Evolutionary conservation across 805 yeast species (phyloP).

Genomic region (Myxozyma neotropica): DNA sequence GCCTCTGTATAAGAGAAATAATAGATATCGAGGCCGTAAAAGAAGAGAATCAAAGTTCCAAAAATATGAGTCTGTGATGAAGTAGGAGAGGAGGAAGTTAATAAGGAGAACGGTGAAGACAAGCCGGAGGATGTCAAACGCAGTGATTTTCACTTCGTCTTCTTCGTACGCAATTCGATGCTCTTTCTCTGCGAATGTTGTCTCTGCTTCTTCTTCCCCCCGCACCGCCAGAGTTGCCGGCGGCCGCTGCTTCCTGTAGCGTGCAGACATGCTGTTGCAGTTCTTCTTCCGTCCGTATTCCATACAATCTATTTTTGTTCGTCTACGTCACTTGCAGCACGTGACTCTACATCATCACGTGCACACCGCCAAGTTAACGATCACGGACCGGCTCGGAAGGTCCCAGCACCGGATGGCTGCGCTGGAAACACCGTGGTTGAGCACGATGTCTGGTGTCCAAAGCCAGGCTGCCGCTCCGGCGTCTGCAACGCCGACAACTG

Average conservation of each 20-base stretch:
- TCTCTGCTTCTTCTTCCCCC: background rate
- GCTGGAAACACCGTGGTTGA: conserved; percentile 34
- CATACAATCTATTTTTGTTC: too few relatives aligned
- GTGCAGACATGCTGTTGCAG: background rate
- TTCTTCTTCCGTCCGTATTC: background rate
- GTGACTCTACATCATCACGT: background rate
- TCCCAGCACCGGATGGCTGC: conserved; percentile 33
- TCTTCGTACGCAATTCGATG: background rate
- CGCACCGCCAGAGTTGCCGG: background rate
- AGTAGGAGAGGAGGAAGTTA: conserved; percentile 56
- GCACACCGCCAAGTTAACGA: background rate
- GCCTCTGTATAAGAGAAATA: conserved; percentile 33
- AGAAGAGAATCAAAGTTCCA: conserved; percentile 66
- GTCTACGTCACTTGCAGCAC: background rate
- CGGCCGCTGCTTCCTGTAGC: conserved; percentile 5
- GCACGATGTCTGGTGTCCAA: conserved; percentile 21
- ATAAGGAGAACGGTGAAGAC: conserved; percentile 44
- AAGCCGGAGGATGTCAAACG: background rate
- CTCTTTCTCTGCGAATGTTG: background rate
- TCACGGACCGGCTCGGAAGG: background rate
- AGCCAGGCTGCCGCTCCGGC: conserved; percentile 22
- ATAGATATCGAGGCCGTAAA: conserved; percentile 49
- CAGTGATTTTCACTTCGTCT: background rate
- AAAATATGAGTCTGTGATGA: conserved; percentile 57
- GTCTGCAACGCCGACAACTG: conserved; percentile 11